These are phyloP conservation scores for Proliferodiscus dingleyae DNA, from an alignment of 2,329 filamentous ascomycete species.

Conservation along the genomic window DNA sequence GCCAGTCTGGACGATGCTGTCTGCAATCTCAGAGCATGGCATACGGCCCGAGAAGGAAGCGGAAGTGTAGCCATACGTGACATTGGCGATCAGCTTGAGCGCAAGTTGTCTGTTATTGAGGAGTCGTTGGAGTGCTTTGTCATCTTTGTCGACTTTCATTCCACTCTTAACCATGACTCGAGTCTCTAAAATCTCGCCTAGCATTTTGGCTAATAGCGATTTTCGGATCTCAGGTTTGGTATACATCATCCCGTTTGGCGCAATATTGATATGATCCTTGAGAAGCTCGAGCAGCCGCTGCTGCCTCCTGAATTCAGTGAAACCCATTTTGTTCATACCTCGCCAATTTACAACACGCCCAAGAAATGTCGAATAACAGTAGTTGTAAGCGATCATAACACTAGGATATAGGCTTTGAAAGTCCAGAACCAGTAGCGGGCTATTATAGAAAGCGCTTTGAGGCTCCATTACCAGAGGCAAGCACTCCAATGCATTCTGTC, in stretches of 20 bases:
- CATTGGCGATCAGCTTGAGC: slow-evolving; percentile 94
- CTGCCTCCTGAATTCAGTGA: slow-evolving; percentile 78
- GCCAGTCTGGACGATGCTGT: slow-evolving; percentile 95
- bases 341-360: slow-evolving; percentile 83
- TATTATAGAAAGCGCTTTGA: slow-evolving; percentile 88
- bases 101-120: slow-evolving; percentile 92
- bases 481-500: slow-evolving; percentile 92
- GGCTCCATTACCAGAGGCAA: slow-evolving; percentile 96
- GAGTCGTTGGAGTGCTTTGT: slow-evolving; percentile 77
- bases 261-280: slow-evolving; percentile 81
- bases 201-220: slow-evolving; percentile 91
- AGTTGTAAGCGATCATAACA: slow-evolving; percentile 99
- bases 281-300: slow-evolving; percentile 70
- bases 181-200: slow-evolving; percentile 91
- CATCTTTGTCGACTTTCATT: slow-evolving; percentile 90
- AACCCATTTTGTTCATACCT: slow-evolving; percentile 92
- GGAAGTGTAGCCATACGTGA: slow-evolving; percentile 96
- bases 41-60: slow-evolving; percentile 95
- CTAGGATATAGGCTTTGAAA: slow-evolving; percentile 96
- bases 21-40: slow-evolving; percentile 96
- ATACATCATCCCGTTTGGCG: slow-evolving; percentile 97
- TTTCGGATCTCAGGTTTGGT: slow-evolving; percentile 79
- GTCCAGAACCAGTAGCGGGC: slow-evolving; percentile 84
- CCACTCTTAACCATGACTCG: slow-evolving; percentile 96
- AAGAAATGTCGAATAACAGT: slow-evolving; percentile 95